Base-by-base conservation (phyloP, 2,329 filamentous ascomycete species). In the Trichophyton schoenleinii region DNA sequence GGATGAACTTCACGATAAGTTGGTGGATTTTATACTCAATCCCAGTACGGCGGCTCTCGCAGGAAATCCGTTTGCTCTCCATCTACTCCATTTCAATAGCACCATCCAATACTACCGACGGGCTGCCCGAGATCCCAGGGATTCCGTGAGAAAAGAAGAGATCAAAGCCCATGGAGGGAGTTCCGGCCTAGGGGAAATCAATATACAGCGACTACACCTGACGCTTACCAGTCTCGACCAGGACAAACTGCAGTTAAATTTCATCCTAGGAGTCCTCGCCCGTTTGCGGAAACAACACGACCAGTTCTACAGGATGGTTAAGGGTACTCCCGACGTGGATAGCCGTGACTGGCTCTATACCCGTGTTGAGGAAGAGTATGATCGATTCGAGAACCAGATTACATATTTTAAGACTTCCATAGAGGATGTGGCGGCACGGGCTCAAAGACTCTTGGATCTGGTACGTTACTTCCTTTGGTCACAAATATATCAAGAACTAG, bases 391-490 rank as follows among this genome's bases (percentile, higher is more conserved):
- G 46, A 62, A 62, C 58, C 61, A 62, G 18, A 62, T 62, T n/a
- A 62, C 61, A 20, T 62, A 62, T 25, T 62, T 62, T n/a, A 62
- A 60, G 44, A 62, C 61, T 2, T 62, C 61, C 3, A 58, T 62
- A 11, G 61, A 62, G 28, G 52, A 62, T 62, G 61, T 62, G 13
- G 61, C 61, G 20, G 58, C 61, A 15, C 53, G 61, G 44, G 61
- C 61, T 7, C 61, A 62, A 42, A 52, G 61, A 4, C 42, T 62
- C 4, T 38, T 60, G 11, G 61, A 62, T 34, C 28, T 62, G 41
- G 61, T 62, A 28, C 5, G 61, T 38, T 28, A 5, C 31, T 9
- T 9, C 18, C 34, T 0, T 2, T 15, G 2, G 6, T 11, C 3
- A 28, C 60, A 8, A 5, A 7, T 52, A 36, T 13, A 13, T 13